phyloP scores from a whole-genome alignment of 2,329 filamentous ascomycete genomes.

The Aspergillus quadrilineatus region DNA sequence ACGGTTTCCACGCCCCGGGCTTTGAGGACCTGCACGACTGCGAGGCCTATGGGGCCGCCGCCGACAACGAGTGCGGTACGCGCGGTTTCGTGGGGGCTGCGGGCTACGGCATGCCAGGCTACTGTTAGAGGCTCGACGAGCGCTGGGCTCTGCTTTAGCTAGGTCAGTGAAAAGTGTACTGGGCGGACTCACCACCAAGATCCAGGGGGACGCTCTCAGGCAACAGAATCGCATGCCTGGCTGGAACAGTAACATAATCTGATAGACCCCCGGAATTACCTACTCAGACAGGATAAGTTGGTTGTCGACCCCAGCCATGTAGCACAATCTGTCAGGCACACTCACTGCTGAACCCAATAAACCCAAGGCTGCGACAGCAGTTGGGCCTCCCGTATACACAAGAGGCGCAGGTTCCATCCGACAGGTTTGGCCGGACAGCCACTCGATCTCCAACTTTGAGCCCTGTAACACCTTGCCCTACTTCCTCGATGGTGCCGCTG shows the following conservation, averaged over 20 bases:
- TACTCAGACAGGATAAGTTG: slow-evolving; percentile 4
- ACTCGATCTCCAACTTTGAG: slow-evolving; percentile 58
- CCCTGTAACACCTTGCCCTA: slow-evolving; percentile 51
- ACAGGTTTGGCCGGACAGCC: slow-evolving; percentile 60
- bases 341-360: slow-evolving; percentile 51
- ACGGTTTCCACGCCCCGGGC: slow-evolving; percentile 55
- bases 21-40: slow-evolving; percentile 58
- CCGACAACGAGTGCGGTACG: slow-evolving; percentile 57
- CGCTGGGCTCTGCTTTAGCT: slow-evolving; percentile 34
- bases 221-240: slow-evolving; percentile 22
- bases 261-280: slow-evolving; percentile 30
- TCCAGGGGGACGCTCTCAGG: slow-evolving; percentile 25
- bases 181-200: slow-evolving; percentile 21
- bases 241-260: slow-evolving; percentile 28
- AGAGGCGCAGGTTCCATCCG: slow-evolving; percentile 56
- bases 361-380: slow-evolving; percentile 58
- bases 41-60: slow-evolving; percentile 62
- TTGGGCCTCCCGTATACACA: slow-evolving; percentile 57
- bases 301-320: background rate
- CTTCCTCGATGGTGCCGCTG: slow-evolving; percentile 58
- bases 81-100: slow-evolving; percentile 45
- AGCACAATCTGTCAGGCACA: background rate
- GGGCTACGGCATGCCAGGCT: slow-evolving; percentile 62
- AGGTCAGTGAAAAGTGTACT: background rate
- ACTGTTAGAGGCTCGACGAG: slow-evolving; percentile 64